Evolutionary conservation across 805 yeast species (phyloP), one percentile per base, ranked within the genome.

Genomic region (Candida maltosa): DNA sequence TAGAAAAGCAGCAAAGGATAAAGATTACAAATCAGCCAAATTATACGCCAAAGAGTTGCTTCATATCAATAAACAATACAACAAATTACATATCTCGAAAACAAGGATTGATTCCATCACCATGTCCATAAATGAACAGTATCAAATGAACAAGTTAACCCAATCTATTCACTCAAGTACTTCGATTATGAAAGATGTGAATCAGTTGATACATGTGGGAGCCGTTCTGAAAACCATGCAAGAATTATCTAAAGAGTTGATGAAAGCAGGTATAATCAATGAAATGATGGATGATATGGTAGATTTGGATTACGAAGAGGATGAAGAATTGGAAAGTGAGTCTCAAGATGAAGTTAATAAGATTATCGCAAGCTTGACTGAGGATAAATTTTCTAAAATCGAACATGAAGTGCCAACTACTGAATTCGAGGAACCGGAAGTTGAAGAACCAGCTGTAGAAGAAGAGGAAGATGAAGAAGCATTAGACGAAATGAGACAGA

Each of bases 251-350:
- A 81, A 76, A 51, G 99, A 93, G 60, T 70, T 91, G 48, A 80
- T 85, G 77, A 84, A 82, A 58, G 76, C 85, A 9, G 93, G 93
- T 0, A 75, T 93, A 29, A 87, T 93, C 35, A 87, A 86, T 46
- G 98, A 93, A 54, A 93, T 93, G 97, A 81, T 89, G 54, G 87
- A 85, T 38, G 99, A 93, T 53, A 79, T 86, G 42, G 69, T 91
- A 40, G 97, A 89, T 41, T 60, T 69, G 32, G 61, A 76, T 39
- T 80, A 74, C 15, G 87, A 80, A 20, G 86, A 80, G 18, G 82
- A 74, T 31, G 83, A 77, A 35, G 85, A 78, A 40, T 70, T 76
- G 27, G 82, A 75, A 36, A 70, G 69, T 27, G 91, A 84, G 37
- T 82, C 80, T 14, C 84, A 78, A 43, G 78, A 76, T 20, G 73